Conservation (phyloP, 495 filamentous ascomycete species). For the Staphylotrichum longicolle region DNA sequence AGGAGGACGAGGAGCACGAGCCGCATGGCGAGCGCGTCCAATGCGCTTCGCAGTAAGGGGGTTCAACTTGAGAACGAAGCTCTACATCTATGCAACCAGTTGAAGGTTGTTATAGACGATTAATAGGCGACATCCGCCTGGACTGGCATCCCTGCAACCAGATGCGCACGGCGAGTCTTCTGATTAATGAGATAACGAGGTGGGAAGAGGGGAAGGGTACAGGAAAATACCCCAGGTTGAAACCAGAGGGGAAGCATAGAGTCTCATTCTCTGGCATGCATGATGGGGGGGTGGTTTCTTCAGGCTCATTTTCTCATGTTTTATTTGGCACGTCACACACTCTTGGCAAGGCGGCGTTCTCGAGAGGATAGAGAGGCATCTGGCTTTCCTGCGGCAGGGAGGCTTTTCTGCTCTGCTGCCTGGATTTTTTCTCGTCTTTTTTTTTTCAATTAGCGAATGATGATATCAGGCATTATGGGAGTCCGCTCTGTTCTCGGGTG, state of each 20-base stretch:
- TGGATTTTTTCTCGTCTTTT: conserved; percentile 12
- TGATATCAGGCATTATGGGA: conserved; percentile 13
- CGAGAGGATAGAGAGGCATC: conserved; percentile 35
- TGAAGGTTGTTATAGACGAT: not conserved
- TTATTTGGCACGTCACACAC: conserved; percentile 24
- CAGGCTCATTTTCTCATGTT: conserved; percentile 21
- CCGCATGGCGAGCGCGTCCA: conserved; percentile 88
- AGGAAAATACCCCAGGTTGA: conserved; percentile 20
- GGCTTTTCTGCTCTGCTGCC: conserved; percentile 9
- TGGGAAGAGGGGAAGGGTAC: conserved; percentile 12
- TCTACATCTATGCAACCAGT: not conserved
- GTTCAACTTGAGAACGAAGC: not conserved
- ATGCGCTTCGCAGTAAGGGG: conserved; percentile 91
- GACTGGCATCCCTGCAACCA: not conserved
- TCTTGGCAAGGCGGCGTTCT: conserved; percentile 28
- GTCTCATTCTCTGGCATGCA: conserved; percentile 27
- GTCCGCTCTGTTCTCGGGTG: not conserved
- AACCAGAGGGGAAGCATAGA: conserved; percentile 21
- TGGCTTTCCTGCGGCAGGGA: conserved; percentile 18
- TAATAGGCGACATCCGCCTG: conserved; percentile 3
- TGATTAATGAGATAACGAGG: conserved; percentile 17
- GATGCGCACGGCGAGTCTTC: conserved; percentile 7
- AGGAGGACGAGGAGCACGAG: conserved; percentile 75
- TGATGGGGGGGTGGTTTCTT: conserved; percentile 15
- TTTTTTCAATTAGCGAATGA: conserved; percentile 21